Base-by-base conservation (phyloP, 2,329 filamentous ascomycete species). In the Paraconiothyrium sp. region DNA sequence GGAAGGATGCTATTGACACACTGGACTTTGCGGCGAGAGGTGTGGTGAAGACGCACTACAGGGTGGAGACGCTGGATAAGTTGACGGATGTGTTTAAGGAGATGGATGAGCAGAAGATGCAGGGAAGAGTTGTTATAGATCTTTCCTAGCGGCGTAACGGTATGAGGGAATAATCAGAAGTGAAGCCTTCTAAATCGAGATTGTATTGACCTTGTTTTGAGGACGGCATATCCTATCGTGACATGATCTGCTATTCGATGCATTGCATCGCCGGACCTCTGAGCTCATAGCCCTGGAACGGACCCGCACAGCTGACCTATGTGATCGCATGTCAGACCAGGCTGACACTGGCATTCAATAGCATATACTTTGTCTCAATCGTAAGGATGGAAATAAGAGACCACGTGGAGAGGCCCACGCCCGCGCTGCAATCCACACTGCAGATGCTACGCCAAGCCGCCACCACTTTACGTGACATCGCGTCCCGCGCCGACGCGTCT, bases 1-100 rank as follows among this genome's bases (percentile, higher is more conserved):
- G 82, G 32, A 79, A 76, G 62, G 82, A 84, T 59, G 83, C 83
- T 14, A 83, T 84, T 61, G 83, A 84, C 74, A 80, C 80, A 27
- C 65, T 84, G 67, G 79, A 83, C 24, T 79, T 84, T 68, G 82
- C 81, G 9, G 70, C 69, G 0, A 68, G 76, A 14, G 74, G 74
- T 0, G 64, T 84, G 5, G 77, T 84, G 16, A 84, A 84, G 78
- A 82, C 80, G 54, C 82, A 84, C 68, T 84, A 74, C 68, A 67
- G 77, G 57, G 72, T 73, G 1, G 80, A 80, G 67, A 82, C 81
- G 76, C 80, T 84, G 81, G 81, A 83, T 1, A 79, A 80, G 64
- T 67, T 85, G 68, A 82, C 81, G 9, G 67, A 74, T 2, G 67
- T 80, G 1, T 85, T 85, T 65, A 67, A 82, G 66, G 75, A 84